Percentiles rank a stretch among this genome's conserved stretches.
These are phyloP conservation scores for Rhodotorula taiwanensis DNA, from an alignment of 768 basidiomycete species.

Conservation along the genomic window DNA sequence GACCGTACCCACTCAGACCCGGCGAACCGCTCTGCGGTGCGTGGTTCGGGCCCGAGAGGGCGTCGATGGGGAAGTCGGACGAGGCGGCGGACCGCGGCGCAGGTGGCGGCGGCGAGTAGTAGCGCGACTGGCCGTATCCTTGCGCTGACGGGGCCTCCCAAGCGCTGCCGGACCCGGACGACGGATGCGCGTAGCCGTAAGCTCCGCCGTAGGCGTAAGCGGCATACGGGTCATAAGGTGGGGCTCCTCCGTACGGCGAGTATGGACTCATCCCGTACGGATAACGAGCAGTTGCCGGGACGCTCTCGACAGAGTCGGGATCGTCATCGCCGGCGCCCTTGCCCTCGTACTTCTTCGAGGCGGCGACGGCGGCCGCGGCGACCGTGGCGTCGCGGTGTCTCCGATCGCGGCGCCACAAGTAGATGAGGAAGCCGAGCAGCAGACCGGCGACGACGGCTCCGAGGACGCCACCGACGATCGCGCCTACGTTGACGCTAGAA, in stretches of 20 bases:
- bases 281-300: neutral
- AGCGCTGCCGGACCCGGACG: neutral
- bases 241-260: neutral
- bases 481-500: conserved; percentile 1
- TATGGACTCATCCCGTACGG: neutral
- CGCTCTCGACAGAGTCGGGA: neutral
- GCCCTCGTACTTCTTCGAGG: conserved; percentile 27
- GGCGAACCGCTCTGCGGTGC: too few species aligned
- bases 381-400: conserved; percentile 6
- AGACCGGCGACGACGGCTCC: conserved; percentile 25
- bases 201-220: neutral
- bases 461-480: conserved; percentile 29
- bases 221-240: conserved; percentile 8
- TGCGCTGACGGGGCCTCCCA: neutral
- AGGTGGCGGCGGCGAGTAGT: neutral
- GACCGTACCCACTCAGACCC: too few species aligned
- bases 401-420: conserved; percentile 31
- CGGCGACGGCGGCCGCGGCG: conserved; percentile 15
- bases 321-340: conserved; percentile 35
- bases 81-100: neutral
- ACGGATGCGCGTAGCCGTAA: neutral
- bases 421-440: conserved; percentile 30
- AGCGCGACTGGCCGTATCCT: too few species aligned
- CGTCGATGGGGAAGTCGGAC: neutral
- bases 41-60: neutral